Conservation (phyloP, 805 yeast genomes). For the Alloascoidea hylecoeti region DNA sequence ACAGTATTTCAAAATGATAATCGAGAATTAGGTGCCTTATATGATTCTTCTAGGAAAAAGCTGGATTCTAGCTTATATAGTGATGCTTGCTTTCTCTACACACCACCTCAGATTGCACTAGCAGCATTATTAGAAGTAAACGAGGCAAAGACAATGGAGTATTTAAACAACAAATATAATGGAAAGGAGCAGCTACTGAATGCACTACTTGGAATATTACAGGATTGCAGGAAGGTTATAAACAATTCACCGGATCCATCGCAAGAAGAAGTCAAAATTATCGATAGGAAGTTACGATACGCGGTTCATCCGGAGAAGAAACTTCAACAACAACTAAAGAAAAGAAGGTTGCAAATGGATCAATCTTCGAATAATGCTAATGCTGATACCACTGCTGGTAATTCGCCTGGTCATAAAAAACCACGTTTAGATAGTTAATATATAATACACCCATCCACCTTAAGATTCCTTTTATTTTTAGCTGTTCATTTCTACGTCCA, state of each 20-base stretch:
- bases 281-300: slow-evolving; percentile 18
- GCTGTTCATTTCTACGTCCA: no score
- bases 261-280: slow-evolving; percentile 17
- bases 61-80: slow-evolving; percentile 58
- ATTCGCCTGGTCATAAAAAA: no score
- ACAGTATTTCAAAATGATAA: slow-evolving; percentile 26
- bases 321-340: slow-evolving; percentile 1
- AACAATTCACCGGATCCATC: slow-evolving; percentile 8
- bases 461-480: no score
- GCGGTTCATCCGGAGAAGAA: slow-evolving; percentile 15
- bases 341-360: no score
- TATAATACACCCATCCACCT: no score
- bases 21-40: slow-evolving; percentile 50
- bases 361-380: no score
- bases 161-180: slow-evolving; percentile 50
- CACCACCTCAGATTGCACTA: slow-evolving; percentile 94
- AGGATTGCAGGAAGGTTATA: slow-evolving; percentile 13
- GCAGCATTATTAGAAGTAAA: slow-evolving; percentile 68
- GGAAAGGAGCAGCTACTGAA: slow-evolving; percentile 12
- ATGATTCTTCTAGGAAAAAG: slow-evolving; percentile 55
- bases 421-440: no score
- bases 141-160: slow-evolving; percentile 46
- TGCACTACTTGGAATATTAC: slow-evolving; percentile 11
- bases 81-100: slow-evolving; percentile 62
- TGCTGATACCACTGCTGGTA: no score